Evolutionary conservation across 371 early-diverging fungal species (phyloP).

Genomic region (Mucor saturninus): DNA sequence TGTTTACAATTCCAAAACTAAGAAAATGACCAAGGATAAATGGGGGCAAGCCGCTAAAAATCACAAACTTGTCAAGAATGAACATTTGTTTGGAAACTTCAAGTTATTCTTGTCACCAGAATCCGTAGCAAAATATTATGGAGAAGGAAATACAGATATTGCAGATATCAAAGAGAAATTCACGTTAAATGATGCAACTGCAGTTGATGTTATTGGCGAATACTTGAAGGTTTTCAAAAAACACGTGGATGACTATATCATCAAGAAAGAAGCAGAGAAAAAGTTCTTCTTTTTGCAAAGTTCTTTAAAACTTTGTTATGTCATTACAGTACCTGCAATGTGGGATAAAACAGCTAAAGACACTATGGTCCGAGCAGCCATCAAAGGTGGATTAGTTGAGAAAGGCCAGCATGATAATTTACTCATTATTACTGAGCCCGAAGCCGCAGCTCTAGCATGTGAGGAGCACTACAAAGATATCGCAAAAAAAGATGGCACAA

Average conservation of each 20-base stretch:
- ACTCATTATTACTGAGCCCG: slow-evolving; percentile 55
- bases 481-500: slow-evolving; percentile 23
- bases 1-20: background rate
- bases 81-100: background rate
- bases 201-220: slow-evolving; percentile 6
- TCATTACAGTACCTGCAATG: slow-evolving; percentile 39
- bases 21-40: background rate
- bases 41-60: slow-evolving; percentile 3
- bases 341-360: slow-evolving; percentile 43
- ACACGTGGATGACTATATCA: background rate
- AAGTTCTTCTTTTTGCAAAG: background rate
- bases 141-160: slow-evolving; percentile 6
- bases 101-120: slow-evolving; percentile 6
- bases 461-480: slow-evolving; percentile 14
- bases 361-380: slow-evolving; percentile 44
- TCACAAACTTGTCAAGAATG: background rate
- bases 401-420: slow-evolving; percentile 32
- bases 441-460: slow-evolving; percentile 45
- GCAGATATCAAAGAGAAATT: background rate
- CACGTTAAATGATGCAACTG: background rate
- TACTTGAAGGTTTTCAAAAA: slow-evolving; percentile 1
- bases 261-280: background rate
- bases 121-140: background rate
- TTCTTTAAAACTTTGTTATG: background rate
- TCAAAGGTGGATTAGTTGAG: slow-evolving; percentile 38